Conservation (phyloP, 192 early-diverging fungal species). For the Phlyctochytrium bullatum region DNA sequence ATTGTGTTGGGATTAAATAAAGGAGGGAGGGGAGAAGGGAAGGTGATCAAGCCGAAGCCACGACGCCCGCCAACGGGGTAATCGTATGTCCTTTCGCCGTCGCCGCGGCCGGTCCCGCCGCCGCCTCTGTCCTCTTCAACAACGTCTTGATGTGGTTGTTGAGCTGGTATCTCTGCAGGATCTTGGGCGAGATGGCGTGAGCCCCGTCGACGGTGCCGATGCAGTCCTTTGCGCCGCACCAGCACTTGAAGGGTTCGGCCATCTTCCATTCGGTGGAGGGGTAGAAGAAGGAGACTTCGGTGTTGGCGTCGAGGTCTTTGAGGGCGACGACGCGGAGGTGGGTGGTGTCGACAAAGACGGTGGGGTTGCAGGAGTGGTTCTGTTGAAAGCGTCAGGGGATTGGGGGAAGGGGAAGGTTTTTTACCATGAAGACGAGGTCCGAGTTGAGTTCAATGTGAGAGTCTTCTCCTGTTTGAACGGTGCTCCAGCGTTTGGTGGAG, state of each 20-base stretch:
- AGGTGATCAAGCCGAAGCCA: too few species aligned
- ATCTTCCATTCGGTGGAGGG: conserved; percentile 18
- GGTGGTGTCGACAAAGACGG: conserved; percentile 9
- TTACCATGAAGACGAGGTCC: neutral
- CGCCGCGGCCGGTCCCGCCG: too few species aligned
- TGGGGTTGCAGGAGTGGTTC: conserved; percentile 26
- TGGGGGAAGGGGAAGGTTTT: too few species aligned
- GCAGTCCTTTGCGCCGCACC: conserved; percentile 14
- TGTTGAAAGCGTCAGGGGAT: too few species aligned
- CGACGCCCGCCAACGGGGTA: too few species aligned
- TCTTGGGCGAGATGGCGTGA: too few species aligned
- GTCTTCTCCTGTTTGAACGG: neutral
- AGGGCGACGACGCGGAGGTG: conserved; percentile 3
- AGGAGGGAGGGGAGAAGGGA: too few species aligned
- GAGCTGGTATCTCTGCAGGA: too few species aligned
- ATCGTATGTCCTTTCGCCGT: too few species aligned
- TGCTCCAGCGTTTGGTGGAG: neutral
- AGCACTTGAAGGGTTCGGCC: conserved; percentile 21
- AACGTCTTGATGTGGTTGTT: too few species aligned
- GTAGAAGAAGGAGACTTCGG: conserved; percentile 24
- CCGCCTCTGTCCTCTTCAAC: too few species aligned
- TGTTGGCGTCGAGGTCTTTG: conserved; percentile 8
- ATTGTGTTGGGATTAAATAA: too few species aligned
- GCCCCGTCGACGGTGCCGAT: conserved; percentile 6
- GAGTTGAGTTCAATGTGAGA: neutral